Conservation (phyloP, 176 grass and related monocot genomes). For the Pharus latifolius region DNA sequence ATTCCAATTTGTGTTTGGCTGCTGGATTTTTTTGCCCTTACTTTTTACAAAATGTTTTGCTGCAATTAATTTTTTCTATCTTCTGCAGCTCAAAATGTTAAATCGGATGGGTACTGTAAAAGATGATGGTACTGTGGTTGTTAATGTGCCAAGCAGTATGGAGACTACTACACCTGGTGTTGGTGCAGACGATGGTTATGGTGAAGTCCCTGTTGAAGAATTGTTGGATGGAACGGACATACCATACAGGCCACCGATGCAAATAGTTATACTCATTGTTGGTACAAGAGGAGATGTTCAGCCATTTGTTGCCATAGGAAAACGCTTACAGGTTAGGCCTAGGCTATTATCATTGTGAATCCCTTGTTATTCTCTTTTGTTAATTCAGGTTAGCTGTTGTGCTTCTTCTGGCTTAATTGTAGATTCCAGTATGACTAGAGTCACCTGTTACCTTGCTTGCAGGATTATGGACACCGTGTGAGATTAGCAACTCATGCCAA, state of each 20-base stretch:
- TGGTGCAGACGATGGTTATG: conserved; percentile 31
- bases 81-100: conserved; percentile 42
- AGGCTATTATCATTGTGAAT: conserved; percentile 12
- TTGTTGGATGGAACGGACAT: conserved; percentile 51
- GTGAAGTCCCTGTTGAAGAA: conserved; percentile 39
- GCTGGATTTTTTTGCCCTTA: background rate
- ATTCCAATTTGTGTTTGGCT: background rate
- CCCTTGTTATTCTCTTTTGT: background rate
- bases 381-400: background rate
- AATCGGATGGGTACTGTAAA: conserved; percentile 79
- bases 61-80: background rate
- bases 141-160: conserved; percentile 74
- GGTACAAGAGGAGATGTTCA: conserved; percentile 98
- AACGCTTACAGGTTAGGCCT: conserved; percentile 67
- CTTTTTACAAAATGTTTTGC: background rate
- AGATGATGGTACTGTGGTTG: conserved; percentile 91
- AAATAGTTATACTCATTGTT: conserved; percentile 95
- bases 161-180: conserved; percentile 26
- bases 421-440: background rate
- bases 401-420: background rate
- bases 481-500: conserved; percentile 95
- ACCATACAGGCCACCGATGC: conserved; percentile 66
- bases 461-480: conserved; percentile 92
- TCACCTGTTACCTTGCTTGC: conserved; percentile 9
- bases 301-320: conserved; percentile 95